These are phyloP conservation scores for Saccharomycopsis schoenii DNA, from an alignment of 805 yeast species.

Conservation along the genomic window DNA sequence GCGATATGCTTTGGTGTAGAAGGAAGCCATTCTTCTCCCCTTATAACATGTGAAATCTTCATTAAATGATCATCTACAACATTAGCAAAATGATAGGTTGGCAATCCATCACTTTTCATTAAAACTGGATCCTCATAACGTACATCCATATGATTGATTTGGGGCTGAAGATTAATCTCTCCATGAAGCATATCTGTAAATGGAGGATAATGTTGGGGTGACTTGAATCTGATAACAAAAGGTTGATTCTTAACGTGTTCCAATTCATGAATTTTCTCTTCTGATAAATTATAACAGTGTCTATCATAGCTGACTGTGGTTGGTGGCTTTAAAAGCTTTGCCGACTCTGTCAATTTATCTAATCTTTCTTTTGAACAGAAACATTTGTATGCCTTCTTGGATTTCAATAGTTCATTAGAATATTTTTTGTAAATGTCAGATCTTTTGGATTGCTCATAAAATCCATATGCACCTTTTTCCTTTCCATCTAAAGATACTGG, in stretches of 20 bases:
- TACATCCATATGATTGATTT: conserved; percentile 54
- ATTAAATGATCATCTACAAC: conserved; percentile 91
- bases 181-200: conserved; percentile 79
- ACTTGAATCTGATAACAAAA: conserved; percentile 60
- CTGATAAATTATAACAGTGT: conserved; percentile 43
- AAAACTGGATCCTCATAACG: conserved; percentile 86
- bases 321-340: conserved; percentile 70
- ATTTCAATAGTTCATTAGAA: conserved; percentile 43
- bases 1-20: conserved; percentile 94
- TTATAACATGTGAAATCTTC: conserved; percentile 85
- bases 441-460: conserved; percentile 82
- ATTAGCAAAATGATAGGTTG: conserved; percentile 95
- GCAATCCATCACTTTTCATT: conserved; percentile 86
- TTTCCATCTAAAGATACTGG: conserved; percentile 35
- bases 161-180: conserved; percentile 64
- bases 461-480: conserved; percentile 37
- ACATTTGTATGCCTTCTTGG: conserved; percentile 78
- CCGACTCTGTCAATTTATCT: conserved; percentile 56
- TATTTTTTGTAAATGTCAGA: conserved; percentile 53
- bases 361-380: conserved; percentile 77
- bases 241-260: neutral
- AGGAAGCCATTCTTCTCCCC: conserved; percentile 98
- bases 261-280: neutral
- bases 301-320: conserved; percentile 90
- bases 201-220: conserved; percentile 61